A percentile compares a stretch with the other conserved stretches of the same genome.
These are phyloP conservation scores for Penicillium robsamsonii DNA, from an alignment of 495 filamentous ascomycete genomes.

Conservation along the genomic window DNA sequence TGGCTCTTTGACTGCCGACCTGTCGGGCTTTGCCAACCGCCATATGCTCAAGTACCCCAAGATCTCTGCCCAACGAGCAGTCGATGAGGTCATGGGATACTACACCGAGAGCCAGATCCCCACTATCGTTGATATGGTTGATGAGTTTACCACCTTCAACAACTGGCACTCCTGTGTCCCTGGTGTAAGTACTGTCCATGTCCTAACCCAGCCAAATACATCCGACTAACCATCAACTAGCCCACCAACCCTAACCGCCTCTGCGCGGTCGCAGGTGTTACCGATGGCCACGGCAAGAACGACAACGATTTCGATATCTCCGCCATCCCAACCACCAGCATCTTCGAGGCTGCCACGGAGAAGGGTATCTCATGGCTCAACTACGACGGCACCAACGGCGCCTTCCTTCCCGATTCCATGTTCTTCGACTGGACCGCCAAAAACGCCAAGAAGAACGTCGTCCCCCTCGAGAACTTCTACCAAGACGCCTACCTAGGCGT, in stretches of 20 bases:
- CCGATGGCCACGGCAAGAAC: conserved; percentile 49
- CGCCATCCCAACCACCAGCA: conserved; percentile 36
- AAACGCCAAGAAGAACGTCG: conserved; percentile 34
- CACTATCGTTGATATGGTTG: conserved; percentile 43
- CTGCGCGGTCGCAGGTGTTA: conserved; percentile 44
- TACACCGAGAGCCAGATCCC: conserved; percentile 51
- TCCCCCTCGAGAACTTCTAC: conserved; percentile 42
- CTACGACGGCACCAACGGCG: conserved; percentile 46
- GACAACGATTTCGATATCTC: conserved; percentile 41
- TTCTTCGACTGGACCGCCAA: conserved; percentile 49
- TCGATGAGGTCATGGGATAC: conserved; percentile 50
- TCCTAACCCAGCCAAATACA: background rate
- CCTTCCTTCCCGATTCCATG: conserved; percentile 34
- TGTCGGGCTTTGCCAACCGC: conserved; percentile 50
- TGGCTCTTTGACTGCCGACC: conserved; percentile 32
- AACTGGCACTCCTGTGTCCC: conserved; percentile 53
- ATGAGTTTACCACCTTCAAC: conserved; percentile 54
- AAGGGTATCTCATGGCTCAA: conserved; percentile 48
- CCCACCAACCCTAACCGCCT: conserved; percentile 53
- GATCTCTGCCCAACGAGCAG: conserved; percentile 34
- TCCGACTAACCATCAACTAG: conserved; percentile 24
- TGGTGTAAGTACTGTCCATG: conserved; percentile 33
- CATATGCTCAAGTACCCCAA: conserved; percentile 36
- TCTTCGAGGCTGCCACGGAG: conserved; percentile 49
- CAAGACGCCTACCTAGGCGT: conserved; percentile 40